Base-by-base conservation (phyloP, 1,284 basidiomycete genomes). In the Tilletiaria anomala region DNA sequence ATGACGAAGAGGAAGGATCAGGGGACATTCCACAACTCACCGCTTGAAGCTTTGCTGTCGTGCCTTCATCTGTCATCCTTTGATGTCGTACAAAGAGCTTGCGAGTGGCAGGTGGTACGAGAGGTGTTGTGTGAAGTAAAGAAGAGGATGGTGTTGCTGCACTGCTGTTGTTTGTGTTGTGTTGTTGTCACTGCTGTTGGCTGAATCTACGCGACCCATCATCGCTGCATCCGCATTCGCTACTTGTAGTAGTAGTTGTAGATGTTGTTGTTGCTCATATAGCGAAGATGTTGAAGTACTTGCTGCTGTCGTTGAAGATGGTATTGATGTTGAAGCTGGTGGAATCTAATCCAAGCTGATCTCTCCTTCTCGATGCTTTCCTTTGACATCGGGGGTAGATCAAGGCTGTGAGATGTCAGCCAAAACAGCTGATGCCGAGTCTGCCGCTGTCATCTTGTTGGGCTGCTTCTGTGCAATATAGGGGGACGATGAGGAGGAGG, bases 61-160 rank as follows among this genome's bases (percentile, higher is more conserved):
- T 87, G 17, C 86, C 87, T 67, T 93, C 82, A 70, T 97, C 89
- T 6, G 93, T 93, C 83, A 94, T 97, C 37, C 89, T 76, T 70
- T 93, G 85, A 70, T 99, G 91, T 31, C 87, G 71, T 8, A 86
- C 77, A 64, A 87, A 91, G 11, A 91, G 73, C 68, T 84, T 87
- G 36, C 56, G 54, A 5, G 54, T 8, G 26, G 26, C 26, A 8
- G 26, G 26, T 8, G 26, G 26, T 29, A 29, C 26, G 10, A 29
- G 26, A 8, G 26, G 26, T 8, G 26, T 29, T 8, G 8, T 29
- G 26, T 8, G 26, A n/a, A 29, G 8, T 29, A 8, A 29, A 29
- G 26, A n/a, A 8, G 26, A n/a, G 10, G n/a, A 29, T 8, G 26
- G 26, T 29, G n/a, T n/a, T n/a, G n/a, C 26, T 8, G 26, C 26